phyloP scores from a whole-genome alignment of 768 basidiomycete genomes.

The Tephrocybe sp. region DNA sequence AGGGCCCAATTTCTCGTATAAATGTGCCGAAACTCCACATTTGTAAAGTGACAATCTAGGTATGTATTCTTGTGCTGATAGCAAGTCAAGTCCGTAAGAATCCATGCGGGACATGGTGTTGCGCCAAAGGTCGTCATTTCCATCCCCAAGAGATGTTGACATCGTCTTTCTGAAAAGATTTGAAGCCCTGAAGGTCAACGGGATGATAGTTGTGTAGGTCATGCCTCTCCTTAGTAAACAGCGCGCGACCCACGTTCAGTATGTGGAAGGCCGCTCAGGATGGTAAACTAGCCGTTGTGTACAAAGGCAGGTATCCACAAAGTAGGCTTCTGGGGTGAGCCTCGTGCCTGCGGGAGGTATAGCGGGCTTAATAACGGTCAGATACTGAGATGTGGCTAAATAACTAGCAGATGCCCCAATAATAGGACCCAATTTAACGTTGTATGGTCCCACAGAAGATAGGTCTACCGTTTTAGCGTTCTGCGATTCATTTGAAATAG shows the following conservation, averaged over 20 bases:
- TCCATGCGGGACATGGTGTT: background rate
- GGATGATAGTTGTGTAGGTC: background rate
- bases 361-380: background rate
- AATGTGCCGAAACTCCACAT: too few species aligned
- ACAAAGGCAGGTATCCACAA: background rate
- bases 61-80: too few species aligned
- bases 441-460: background rate
- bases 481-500: background rate
- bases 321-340: background rate
- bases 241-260: conserved; percentile 1
- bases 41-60: too few species aligned
- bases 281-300: too few species aligned
- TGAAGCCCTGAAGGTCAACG: conserved; percentile 3
- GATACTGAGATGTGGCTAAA: background rate
- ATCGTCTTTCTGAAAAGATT: background rate
- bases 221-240: background rate
- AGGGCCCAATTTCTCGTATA: too few species aligned
- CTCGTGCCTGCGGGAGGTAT: background rate
- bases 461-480: background rate
- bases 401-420: background rate
- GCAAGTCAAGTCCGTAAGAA: background rate
- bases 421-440: background rate
- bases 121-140: background rate
- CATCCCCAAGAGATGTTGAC: conserved; percentile 8
- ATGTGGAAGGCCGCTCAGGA: too few species aligned